Evolutionary conservation across 495 filamentous ascomycete species (phyloP), one percentile per base, ranked within the genome.

Genomic region (Geoglossum glabrum): DNA sequence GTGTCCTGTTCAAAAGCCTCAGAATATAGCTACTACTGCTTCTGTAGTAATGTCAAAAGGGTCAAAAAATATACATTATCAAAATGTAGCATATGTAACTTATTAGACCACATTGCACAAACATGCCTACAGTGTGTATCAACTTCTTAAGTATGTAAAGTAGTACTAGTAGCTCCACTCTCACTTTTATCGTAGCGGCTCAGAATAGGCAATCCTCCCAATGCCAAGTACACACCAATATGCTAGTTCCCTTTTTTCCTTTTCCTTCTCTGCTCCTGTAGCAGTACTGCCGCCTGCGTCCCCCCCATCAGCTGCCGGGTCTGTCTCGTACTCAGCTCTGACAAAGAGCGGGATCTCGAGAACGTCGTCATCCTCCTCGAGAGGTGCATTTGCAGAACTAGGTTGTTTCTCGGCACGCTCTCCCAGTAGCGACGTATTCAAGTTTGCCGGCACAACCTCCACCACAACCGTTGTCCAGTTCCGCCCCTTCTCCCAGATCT

Each of bases 191-290:
- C 36, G 17, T 15, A 15, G 17, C 36, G 36, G 31, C 31, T 11
- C 40, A 45, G n/a, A 45, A 10, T 45, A 26, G 11, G 63, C 71
- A 45, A 96, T 87, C 66, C 80, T 82, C 30, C 92, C 92, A 46
- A 95, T 76, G 7, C 90, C 90, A 49, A 97, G 71, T 28, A 93
- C 90, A 75, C 83, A 83, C 90, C 92, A 97, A 75, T 93, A 96
- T 60, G 87, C 87, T 72, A 95, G 70, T 69, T 96, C 89, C 62
- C 83, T 80, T 69, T 78, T 83, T 63, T 78, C 80, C 62, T 72
- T 77, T 70, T 66, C 78, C 61, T 70, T 70, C 64, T 71, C 74
- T 63, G 73, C 64, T 66, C 71, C 59, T n/a, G n/a, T n/a, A 71
- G 72, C 65, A 62, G 64, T 34, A 66, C 66, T 7, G 62, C 65